Evolutionary conservation across 2,329 filamentous ascomycete species (phyloP), one percentile per base, ranked within the genome.

Genomic region (Epicoccum nigrum): DNA sequence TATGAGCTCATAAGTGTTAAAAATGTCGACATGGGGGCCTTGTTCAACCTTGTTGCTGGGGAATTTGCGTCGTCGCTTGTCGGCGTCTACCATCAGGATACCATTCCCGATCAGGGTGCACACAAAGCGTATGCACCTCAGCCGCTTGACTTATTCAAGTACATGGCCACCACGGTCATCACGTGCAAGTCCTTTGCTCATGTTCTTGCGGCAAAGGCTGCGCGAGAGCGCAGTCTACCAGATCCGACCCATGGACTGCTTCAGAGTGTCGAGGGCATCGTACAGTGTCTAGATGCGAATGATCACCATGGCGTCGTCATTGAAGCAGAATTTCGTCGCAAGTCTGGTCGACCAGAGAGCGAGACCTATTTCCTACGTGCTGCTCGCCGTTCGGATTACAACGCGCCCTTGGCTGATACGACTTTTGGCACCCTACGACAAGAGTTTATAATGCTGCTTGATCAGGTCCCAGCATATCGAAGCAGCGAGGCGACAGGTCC

Each of bases 131-230:
- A 73, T 20, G 55, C 51, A 7, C 76, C 56, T 16, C 62, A 63
- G 21, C 85, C 91, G 0, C 79, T 95, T 11, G 86, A 86, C 1
- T 77, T 92, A 1, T 79, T 97, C 17, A 83, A 82, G 37, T 95
- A 95, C 73, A 85, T 97, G 51, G 90, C 92, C n/a, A 99, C 94
- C 3, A 87, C 91, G 3, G 83, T 97, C 45, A 81, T 97, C 52
- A 86, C 83, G 4, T 79, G 89, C 0, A 85, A 87, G 31, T 89
- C 86, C 12, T 81, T 97, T 31, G 77, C 84, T 7, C 91, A 97
- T 61, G 83, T 89, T 34, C 80, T 94, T 4, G 85, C 86, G 23
- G 81, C 83, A 30, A 91, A 91, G 69, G 83, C 81, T n/a, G 92
- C 93, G 3, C 81, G 82, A 8, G 86, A 94, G 71, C 83, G 88